Evolutionary conservation across 805 yeast species (phyloP).

Genomic region (Maudiozyma pseudohumilis): DNA sequence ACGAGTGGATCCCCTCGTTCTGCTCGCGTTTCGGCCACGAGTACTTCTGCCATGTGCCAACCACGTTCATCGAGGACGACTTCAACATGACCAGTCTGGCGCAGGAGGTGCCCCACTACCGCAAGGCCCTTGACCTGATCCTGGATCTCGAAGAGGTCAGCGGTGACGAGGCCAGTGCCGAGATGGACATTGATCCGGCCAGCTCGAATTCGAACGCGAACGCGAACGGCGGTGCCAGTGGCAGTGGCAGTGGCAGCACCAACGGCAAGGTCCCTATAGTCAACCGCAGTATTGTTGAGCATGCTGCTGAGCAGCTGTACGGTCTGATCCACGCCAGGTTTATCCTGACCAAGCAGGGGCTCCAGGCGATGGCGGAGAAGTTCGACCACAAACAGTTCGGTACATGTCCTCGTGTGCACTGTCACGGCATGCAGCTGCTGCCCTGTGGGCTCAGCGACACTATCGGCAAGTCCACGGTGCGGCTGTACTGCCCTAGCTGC

Average conservation of each 20-base stretch:
- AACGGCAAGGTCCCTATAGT: slow-evolving; percentile 32
- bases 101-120: slow-evolving; percentile 77
- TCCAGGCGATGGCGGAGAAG: slow-evolving; percentile 87
- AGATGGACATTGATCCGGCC: slow-evolving; percentile 10
- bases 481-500: slow-evolving; percentile 92
- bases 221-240: slow-evolving; percentile 9
- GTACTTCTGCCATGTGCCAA: slow-evolving; percentile 83
- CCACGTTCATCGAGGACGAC: slow-evolving; percentile 92
- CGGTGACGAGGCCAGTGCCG: slow-evolving; percentile 27
- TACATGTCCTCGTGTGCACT: slow-evolving; percentile 77
- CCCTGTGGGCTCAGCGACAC: slow-evolving; percentile 89
- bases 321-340: slow-evolving; percentile 92
- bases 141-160: slow-evolving; percentile 62
- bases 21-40: slow-evolving; percentile 77
- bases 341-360: slow-evolving; percentile 80
- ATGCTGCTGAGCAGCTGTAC: slow-evolving; percentile 83
- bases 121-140: slow-evolving; percentile 85
- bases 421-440: slow-evolving; percentile 81
- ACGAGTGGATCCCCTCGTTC: slow-evolving; percentile 76
- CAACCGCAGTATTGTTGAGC: slow-evolving; percentile 61
- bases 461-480: slow-evolving; percentile 84
- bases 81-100: slow-evolving; percentile 88
- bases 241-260: slow-evolving; percentile 1
- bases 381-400: slow-evolving; percentile 87
- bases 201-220: no score